These are phyloP conservation scores for Beauveria sp. DNA, from an alignment of 2,329 filamentous ascomycete genomes.

Conservation along the genomic window DNA sequence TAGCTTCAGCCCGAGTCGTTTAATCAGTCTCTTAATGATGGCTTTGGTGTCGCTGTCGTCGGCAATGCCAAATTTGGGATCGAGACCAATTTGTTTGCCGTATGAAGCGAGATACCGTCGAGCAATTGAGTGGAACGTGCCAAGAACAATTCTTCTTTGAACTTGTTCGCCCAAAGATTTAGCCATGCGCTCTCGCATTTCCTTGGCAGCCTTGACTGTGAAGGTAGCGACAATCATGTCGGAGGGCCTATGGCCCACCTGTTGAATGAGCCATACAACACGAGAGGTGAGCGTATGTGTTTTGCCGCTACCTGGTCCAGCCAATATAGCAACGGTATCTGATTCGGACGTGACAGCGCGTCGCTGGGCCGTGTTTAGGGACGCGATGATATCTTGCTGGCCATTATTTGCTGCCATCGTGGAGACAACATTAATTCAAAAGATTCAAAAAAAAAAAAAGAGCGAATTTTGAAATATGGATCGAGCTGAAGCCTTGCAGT, in stretches of 20 bases:
- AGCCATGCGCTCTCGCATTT: slow-evolving; percentile 87
- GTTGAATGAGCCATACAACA: slow-evolving; percentile 77
- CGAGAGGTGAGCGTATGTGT: slow-evolving; percentile 92
- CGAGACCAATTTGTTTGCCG: slow-evolving; percentile 74
- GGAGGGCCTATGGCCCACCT: slow-evolving; percentile 65
- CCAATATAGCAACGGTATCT: slow-evolving; percentile 56
- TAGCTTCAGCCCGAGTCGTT: slow-evolving; percentile 59
- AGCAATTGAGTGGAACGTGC: slow-evolving; percentile 92
- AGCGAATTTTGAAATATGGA: not conserved
- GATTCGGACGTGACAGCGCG: slow-evolving; percentile 47
- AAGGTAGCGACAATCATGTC: slow-evolving; percentile 95
- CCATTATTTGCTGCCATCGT: slow-evolving; percentile 2
- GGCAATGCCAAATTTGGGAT: slow-evolving; percentile 81
- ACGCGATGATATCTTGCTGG: slow-evolving; percentile 33
- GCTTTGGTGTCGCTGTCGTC: slow-evolving; percentile 73
- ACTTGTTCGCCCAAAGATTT: slow-evolving; percentile 70
- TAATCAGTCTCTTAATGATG: slow-evolving; percentile 76
- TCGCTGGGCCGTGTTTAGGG: slow-evolving; percentile 47
- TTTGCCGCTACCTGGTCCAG: slow-evolving; percentile 70
- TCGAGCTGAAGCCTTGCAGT: not conserved
- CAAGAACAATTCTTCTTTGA: slow-evolving; percentile 72
- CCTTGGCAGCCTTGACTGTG: slow-evolving; percentile 85
- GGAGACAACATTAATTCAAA: not conserved
- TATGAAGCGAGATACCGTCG: slow-evolving; percentile 78
- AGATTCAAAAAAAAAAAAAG: not conserved